Percentiles rank a stretch among this genome's conserved stretches.
Evolutionary conservation across 2,329 filamentous ascomycete genomes (phyloP).

Genomic region (Fusarium sp.): DNA sequence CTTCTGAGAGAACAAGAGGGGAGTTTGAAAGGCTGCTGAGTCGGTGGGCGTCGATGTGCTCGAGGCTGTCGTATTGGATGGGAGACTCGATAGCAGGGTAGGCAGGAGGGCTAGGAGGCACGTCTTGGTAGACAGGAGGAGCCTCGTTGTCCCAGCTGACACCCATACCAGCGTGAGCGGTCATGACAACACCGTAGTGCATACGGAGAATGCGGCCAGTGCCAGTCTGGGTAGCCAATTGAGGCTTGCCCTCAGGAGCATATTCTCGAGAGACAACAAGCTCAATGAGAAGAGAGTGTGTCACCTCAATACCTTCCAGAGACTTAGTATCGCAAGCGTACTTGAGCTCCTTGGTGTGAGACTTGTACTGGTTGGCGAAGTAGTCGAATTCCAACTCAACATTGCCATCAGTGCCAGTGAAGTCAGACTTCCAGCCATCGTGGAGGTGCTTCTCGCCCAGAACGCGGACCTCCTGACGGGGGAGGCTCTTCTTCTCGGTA

Average conservation of each 20-base stretch:
- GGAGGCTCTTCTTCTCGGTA: constrained; percentile 69
- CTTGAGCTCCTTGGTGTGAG: constrained; percentile 62
- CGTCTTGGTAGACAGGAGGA: constrained; percentile 93
- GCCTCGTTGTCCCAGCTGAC: constrained; percentile 98
- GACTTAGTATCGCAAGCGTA: constrained; percentile 83
- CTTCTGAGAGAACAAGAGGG: constrained; percentile 23
- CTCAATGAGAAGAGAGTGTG: constrained; percentile 89
- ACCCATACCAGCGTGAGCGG: constrained; percentile 85
- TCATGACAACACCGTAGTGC: constrained; percentile 86
- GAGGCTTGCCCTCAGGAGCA: constrained; percentile 74
- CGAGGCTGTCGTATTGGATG: constrained; percentile 56
- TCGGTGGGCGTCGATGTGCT: constrained; percentile 48
- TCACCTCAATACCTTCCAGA: constrained; percentile 79
- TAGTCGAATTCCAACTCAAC: constrained; percentile 85
- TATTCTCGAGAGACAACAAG: constrained; percentile 95
- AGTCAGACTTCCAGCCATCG: constrained; percentile 87
- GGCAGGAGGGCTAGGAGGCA: constrained; percentile 84
- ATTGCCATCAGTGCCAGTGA: constrained; percentile 64
- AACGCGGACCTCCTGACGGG: constrained; percentile 79
- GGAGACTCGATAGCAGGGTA: constrained; percentile 62
- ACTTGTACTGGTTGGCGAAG: constrained; percentile 54
- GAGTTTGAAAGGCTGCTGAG: constrained; percentile 42
- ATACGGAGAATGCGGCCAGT: constrained; percentile 91
- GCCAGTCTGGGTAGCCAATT: constrained; percentile 84
- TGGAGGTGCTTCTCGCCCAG: constrained; percentile 86